phyloP scores from a whole-genome alignment of 2,329 filamentous ascomycete species.

The Elsinoe australis region DNA sequence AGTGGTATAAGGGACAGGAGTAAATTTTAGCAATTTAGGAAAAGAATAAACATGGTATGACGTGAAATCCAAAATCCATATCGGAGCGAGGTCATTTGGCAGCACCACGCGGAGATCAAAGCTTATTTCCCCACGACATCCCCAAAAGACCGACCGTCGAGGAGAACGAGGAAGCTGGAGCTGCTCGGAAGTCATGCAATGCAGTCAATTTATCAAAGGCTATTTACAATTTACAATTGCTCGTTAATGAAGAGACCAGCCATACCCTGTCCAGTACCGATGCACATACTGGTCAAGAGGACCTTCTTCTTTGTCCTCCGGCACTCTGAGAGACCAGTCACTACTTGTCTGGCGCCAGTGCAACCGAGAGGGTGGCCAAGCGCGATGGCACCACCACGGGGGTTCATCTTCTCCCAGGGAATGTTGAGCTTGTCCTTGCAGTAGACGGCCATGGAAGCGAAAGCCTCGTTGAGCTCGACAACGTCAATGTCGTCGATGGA shows the following conservation, averaged over 20 bases:
- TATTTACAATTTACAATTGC: slow-evolving; percentile 35
- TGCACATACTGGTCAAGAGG: slow-evolving; percentile 84
- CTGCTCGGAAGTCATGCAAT: too few relatives aligned
- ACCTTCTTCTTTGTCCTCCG: slow-evolving; percentile 83
- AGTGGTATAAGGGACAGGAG: too few relatives aligned
- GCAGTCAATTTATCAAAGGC: neutral
- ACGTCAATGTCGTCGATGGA: slow-evolving; percentile 77
- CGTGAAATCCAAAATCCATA: neutral
- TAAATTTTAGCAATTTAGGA: too few relatives aligned
- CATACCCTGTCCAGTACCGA: slow-evolving; percentile 61
- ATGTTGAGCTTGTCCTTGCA: slow-evolving; percentile 58
- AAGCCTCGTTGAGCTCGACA: slow-evolving; percentile 93
- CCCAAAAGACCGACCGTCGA: too few relatives aligned
- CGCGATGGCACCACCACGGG: slow-evolving; percentile 72
- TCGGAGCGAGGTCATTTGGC: slow-evolving; percentile 11
- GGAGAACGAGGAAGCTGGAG: too few relatives aligned
- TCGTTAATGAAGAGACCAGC: slow-evolving; percentile 60
- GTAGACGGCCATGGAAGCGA: slow-evolving; percentile 96
- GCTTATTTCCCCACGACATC: slow-evolving; percentile 11
- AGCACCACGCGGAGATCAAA: neutral
- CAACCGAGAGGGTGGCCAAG: slow-evolving; percentile 75
- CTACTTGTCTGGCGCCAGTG: slow-evolving; percentile 73
- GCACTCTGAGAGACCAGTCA: slow-evolving; percentile 81
- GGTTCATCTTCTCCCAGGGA: slow-evolving; percentile 70
- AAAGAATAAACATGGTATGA: too few relatives aligned